Evolutionary conservation across 306 rosid genomes (phyloP).

Genomic region (Pachyrhizus erosus): DNA sequence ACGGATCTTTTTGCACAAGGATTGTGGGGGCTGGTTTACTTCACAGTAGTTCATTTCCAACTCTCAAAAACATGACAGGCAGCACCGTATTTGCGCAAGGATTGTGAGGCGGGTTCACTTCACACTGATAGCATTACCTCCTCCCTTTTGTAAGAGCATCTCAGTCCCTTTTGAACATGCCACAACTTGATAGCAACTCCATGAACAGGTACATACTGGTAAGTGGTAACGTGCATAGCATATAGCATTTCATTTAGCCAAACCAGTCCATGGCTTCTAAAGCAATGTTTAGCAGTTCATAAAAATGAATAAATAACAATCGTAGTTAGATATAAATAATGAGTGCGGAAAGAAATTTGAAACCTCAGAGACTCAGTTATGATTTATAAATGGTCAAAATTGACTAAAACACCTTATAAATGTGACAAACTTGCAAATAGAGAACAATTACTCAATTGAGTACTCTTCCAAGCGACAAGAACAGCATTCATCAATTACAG

Average conservation of each 20-base stretch:
- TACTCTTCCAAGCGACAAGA: slow-evolving; percentile 31
- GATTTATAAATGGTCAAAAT: slow-evolving; percentile 1
- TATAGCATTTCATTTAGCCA: not conserved
- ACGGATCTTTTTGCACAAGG: too few species aligned
- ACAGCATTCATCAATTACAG: slow-evolving; percentile 6
- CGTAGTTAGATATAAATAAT: not conserved
- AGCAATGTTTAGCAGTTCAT: slow-evolving; percentile 17
- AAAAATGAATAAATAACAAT: not conserved
- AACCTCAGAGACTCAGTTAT: not conserved
- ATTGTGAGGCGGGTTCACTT: not conserved
- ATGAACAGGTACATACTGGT: not conserved
- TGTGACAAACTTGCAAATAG: slow-evolving; percentile 6
- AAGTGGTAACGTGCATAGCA: not conserved
- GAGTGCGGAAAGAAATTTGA: not conserved
- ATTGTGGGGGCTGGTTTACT: too few species aligned
- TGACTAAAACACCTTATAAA: not conserved
- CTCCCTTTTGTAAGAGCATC: not conserved
- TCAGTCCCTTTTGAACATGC: not conserved
- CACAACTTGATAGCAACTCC: slow-evolving; percentile 1
- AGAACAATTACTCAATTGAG: slow-evolving; percentile 7
- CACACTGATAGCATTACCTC: not conserved
- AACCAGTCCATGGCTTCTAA: slow-evolving; percentile 5
- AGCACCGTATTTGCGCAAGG: not conserved
- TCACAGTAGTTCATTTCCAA: too few species aligned
- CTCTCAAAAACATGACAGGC: too few species aligned